Evolutionary conservation across 495 filamentous ascomycete species (phyloP).

Genomic region (Niebla homalea): DNA sequence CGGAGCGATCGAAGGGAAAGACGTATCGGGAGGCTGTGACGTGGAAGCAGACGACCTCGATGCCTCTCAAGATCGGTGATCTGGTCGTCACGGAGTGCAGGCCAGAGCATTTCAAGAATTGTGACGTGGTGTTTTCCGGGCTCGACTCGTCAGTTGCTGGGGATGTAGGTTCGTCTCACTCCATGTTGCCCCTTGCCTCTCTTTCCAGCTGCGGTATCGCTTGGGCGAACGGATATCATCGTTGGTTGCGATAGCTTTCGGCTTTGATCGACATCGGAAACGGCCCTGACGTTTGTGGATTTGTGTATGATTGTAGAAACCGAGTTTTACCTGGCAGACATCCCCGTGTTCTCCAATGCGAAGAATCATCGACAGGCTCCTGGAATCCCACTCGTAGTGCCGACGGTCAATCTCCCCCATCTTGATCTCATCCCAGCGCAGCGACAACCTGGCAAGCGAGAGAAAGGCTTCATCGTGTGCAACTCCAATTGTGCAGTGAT

Average conservation of each 20-base stretch:
- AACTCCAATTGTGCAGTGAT: constrained; percentile 90
- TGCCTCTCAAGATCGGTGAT: constrained; percentile 52
- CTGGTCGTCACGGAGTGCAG: constrained; percentile 64
- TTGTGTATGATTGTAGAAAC: constrained; percentile 37
- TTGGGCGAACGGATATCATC: not conserved
- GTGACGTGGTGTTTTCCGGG: constrained; percentile 83
- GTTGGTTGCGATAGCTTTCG: not conserved
- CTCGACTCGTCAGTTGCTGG: constrained; percentile 73
- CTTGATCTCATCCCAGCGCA: constrained; percentile 67
- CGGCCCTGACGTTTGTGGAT: not conserved
- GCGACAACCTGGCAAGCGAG: constrained; percentile 46
- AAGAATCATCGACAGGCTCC: constrained; percentile 81
- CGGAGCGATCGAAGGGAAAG: constrained; percentile 65
- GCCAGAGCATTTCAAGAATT: constrained; percentile 61
- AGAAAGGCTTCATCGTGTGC: constrained; percentile 73
- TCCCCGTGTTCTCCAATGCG: constrained; percentile 76
- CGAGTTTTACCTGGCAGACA: constrained; percentile 63
- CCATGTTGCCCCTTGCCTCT: not conserved
- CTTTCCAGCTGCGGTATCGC: not conserved
- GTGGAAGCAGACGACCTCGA: constrained; percentile 72
- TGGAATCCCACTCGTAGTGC: constrained; percentile 71
- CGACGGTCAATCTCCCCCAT: constrained; percentile 71
- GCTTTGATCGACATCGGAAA: not conserved
- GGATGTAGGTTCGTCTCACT: constrained; percentile 46
- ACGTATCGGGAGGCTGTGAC: constrained; percentile 68